Evolutionary conservation across 768 basidiomycete species (phyloP), one percentile per base, ranked within the genome.

Genomic region (Russula olivacea): DNA sequence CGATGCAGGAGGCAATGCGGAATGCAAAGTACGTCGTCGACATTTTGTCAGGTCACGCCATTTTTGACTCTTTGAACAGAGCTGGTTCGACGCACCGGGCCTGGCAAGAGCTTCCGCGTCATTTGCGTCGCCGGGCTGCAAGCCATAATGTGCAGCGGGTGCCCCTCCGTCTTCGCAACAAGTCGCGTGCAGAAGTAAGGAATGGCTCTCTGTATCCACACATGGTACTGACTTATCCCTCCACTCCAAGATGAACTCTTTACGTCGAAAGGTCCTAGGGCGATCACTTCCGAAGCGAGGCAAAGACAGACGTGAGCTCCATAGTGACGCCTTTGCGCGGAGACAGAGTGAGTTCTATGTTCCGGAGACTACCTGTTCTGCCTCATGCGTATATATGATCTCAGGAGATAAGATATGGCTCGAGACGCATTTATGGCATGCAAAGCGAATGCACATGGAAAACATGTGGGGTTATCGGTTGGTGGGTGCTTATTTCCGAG

Each of bases 361-460:
- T 23, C 54, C 19, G 34, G 58, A 21, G 19, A 51, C 19, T 48
- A 57, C 54, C 36, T 2, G 19, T 34, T 8, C 21, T 49, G 48
- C 36, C n/a, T 45, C n/a, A 19, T 3, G 32, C 43, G 21, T 45
- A n/a, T 23, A 55, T 5, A 41, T 36, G 30, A 12, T 34, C 47
- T 2, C 66, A 97, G 95, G 79, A 34, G 81, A 90, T 66, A 98
- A 98, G 73, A 77, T 81, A 14, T 98, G 96, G 96, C 83, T 99
- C 0, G 93, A 96, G 71, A 96, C 94, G 6, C 97, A 99, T 72
- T 75, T 98, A 21, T 98, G 94, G 93, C 96, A 98, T 69, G 91
- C 94, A 1, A 98, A 98, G 74, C 84, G 97, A 7, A 96, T 96
- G 86, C 85, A 88, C 65, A 98, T 98, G 96, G 81, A 87, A 68